Evolutionary conservation across 1,284 basidiomycete genomes (phyloP).

Genomic region (Ceratobasidium sp.): DNA sequence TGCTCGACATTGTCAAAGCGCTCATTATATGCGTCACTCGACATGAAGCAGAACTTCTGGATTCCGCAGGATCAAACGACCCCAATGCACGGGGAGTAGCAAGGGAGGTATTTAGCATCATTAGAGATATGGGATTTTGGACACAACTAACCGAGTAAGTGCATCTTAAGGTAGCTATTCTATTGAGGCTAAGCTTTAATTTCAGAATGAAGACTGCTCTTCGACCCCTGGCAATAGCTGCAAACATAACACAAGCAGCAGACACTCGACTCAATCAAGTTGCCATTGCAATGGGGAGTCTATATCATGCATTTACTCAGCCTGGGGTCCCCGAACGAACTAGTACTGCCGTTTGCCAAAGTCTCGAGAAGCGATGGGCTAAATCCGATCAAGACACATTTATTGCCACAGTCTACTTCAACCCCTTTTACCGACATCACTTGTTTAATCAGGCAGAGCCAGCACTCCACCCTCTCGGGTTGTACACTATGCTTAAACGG

Average conservation of each 20-base stretch:
- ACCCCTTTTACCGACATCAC: neutral
- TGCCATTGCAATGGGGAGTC: slow-evolving; percentile 54
- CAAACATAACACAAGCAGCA: slow-evolving; percentile 55
- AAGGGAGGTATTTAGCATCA: neutral
- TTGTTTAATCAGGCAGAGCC: neutral
- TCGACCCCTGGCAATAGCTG: slow-evolving; percentile 57
- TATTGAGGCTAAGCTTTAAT: neutral
- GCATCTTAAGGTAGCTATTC: neutral
- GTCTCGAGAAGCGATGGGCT: neutral
- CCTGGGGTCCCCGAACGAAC: neutral
- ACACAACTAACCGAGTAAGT: neutral
- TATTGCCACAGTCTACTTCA: neutral
- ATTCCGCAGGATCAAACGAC: neutral
- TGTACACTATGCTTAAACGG: neutral
- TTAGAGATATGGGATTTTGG: neutral
- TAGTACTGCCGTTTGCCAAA: neutral
- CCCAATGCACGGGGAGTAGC: neutral
- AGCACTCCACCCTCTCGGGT: neutral
- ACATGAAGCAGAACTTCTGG: neutral
- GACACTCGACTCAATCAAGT: slow-evolving; percentile 56
- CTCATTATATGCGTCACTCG: neutral
- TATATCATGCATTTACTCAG: slow-evolving; percentile 46
- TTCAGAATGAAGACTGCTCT: slow-evolving; percentile 53
- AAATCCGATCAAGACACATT: slow-evolving; percentile 1
- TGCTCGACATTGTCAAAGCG: slow-evolving; percentile 2